These are phyloP conservation scores for Tylopilus subfusipes DNA, from an alignment of 768 basidiomycete genomes.

Conservation along the genomic window DNA sequence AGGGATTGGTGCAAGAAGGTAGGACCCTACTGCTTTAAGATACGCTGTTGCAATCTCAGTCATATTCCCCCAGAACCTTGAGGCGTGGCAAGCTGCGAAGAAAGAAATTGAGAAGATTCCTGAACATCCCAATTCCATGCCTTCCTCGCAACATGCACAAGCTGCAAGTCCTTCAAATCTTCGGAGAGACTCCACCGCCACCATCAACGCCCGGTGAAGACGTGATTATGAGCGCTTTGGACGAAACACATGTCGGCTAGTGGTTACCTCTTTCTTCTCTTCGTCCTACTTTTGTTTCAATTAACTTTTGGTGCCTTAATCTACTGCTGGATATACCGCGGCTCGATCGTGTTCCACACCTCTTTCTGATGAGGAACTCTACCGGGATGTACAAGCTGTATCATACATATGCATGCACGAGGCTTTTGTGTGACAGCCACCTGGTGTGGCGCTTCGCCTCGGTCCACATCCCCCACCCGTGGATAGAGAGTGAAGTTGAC, in stretches of 20 bases:
- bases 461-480: constrained; percentile 3
- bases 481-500: neutral
- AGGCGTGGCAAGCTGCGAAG: constrained; percentile 96
- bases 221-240: constrained; percentile 8
- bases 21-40: constrained; percentile 5
- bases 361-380: constrained; percentile 10
- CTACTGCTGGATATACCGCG: constrained; percentile 22
- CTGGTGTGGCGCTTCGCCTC: neutral
- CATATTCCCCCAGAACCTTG: constrained; percentile 67
- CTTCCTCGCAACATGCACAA: constrained; percentile 37
- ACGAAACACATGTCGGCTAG: constrained; percentile 11
- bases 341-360: constrained; percentile 7
- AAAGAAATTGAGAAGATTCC: constrained; percentile 88
- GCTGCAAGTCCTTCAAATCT: constrained; percentile 36
- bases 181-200: constrained; percentile 67
- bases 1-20: constrained; percentile 98
- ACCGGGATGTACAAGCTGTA: neutral
- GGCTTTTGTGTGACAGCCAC: constrained; percentile 1
- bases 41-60: constrained; percentile 13
- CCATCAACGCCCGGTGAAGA: constrained; percentile 58
- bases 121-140: constrained; percentile 76
- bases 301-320: constrained; percentile 17
- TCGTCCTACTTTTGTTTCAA: constrained; percentile 12
- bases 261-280: constrained; percentile 6
- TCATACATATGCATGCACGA: constrained; percentile 1